These are phyloP conservation scores for Trichomonascaceae sp. DNA, from an alignment of 1,139 yeast genomes.

Conservation along the genomic window DNA sequence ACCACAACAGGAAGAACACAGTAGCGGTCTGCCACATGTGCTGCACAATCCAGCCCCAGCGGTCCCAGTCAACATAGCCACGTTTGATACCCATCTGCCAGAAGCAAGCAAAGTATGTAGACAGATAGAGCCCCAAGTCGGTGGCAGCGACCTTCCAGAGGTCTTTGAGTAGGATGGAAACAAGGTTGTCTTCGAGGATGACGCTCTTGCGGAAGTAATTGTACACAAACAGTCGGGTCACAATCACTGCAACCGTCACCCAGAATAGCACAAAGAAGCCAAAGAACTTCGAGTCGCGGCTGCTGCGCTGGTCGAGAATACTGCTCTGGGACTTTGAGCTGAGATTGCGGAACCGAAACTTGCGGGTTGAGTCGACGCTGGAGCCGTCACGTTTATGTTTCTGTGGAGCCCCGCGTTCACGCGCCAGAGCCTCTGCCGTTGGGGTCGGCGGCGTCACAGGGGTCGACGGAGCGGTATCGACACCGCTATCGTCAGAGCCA, in stretches of 20 bases:
- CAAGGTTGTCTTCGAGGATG: constrained; percentile 36
- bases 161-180: constrained; percentile 40
- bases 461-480: constrained; percentile 8
- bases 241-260: constrained; percentile 21
- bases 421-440: not conserved
- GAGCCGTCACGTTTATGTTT: not conserved
- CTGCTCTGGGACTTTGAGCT: constrained; percentile 11
- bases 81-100: constrained; percentile 40
- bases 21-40: constrained; percentile 40
- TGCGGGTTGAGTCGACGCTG: constrained; percentile 1
- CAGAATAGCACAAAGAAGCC: constrained; percentile 29
- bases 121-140: constrained; percentile 56
- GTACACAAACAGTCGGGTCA: constrained; percentile 17
- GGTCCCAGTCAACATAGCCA: constrained; percentile 40
- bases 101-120: constrained; percentile 41
- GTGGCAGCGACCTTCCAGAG: constrained; percentile 50
- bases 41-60: constrained; percentile 48
- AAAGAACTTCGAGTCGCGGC: constrained; percentile 19
- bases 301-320: constrained; percentile 15
- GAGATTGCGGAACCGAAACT: constrained; percentile 11
- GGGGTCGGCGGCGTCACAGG: constrained; percentile 2
- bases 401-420: constrained; percentile 1
- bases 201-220: constrained; percentile 22
- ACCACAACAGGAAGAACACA: constrained; percentile 33
- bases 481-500: constrained; percentile 9